Conservation (phyloP, 768 basidiomycete species). For the Lyophyllum atratum region DNA sequence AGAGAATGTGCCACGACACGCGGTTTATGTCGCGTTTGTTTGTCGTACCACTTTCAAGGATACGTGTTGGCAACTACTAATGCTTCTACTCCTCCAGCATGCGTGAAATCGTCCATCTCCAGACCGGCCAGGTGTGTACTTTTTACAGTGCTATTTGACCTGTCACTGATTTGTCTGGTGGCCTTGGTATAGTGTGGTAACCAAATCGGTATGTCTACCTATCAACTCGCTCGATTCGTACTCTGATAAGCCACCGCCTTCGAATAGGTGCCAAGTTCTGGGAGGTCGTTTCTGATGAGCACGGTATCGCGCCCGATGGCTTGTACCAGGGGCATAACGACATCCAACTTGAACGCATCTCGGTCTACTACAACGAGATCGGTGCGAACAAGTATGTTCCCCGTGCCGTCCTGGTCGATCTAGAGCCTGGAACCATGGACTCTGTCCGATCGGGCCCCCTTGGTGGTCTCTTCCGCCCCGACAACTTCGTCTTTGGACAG, state of each 20-base stretch:
- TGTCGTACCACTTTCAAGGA: conserved; percentile 49
- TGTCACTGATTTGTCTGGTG: conserved; percentile 26
- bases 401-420: conserved; percentile 94
- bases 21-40: conserved; percentile 38
- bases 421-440: conserved; percentile 98
- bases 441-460: conserved; percentile 89
- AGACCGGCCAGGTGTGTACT: conserved; percentile 89
- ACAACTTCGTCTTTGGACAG: conserved; percentile 98
- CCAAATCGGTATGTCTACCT: conserved; percentile 83
- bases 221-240: conserved; percentile 18
- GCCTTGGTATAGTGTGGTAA: conserved; percentile 80
- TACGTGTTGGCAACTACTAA: conserved; percentile 27
- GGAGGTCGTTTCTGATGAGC: conserved; percentile 98
- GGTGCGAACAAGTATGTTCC: conserved; percentile 97
- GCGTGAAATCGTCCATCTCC: conserved; percentile 99
- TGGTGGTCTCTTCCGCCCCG: conserved; percentile 92
- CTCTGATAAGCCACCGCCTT: conserved; percentile 20
- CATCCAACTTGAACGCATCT: conserved; percentile 95
- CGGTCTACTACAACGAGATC: conserved; percentile 97
- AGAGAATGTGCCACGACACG: conserved; percentile 22
- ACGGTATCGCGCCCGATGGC: conserved; percentile 93
- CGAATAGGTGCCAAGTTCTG: conserved; percentile 87
- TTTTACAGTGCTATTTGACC: background rate
- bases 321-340: conserved; percentile 92
- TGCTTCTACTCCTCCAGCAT: conserved; percentile 62